Base-by-base conservation (phyloP, 2,329 filamentous ascomycete genomes). In the Chalara sp. region DNA sequence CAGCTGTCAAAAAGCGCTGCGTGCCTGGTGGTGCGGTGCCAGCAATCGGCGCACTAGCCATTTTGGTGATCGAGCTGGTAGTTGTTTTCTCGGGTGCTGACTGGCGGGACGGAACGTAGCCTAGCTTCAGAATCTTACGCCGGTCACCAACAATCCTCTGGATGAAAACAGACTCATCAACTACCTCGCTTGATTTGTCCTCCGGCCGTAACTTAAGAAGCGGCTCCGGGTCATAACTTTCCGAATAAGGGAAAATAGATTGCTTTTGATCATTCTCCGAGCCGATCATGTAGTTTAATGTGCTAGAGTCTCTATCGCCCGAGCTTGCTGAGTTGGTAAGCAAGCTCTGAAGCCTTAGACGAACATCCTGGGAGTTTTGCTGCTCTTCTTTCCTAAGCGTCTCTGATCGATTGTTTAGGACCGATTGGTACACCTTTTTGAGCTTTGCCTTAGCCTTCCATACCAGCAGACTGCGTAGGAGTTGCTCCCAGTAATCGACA, bases 401-500 rank as follows among this genome's bases (percentile, higher is more conserved):
- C 44, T 83, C 76, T 46, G 87, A 72, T 32, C 88, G 81, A 58
- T 80, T 84, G 51, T 82, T 80, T 55, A 86, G 78, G 55, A 96
- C 87, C 10, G 81, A 81, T 57, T 88, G 82, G 58, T 85, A 91
- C 12, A 96, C 83, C 55, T 81, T 84, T 58, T 83, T 83, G 48
- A 99, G 71, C 66, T 86, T 89, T 2, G 90, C 89, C 67, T 88
- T 90, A 33, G 93, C 89, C 71, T 97, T 97, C 83, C 89, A 96
- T 1, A 96, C 83, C 6, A 87, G 76, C 56, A 99, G 73, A 64
- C 85, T 95, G 58, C 84, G 84, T 54, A 99, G 75, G 12, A 99
- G 75, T 65, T 96, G 89, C 65, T 95, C 89, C 93, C 93, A 99
- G 67, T 97, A 99, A 69, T 99, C 93, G 2, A 87, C 89, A 68